Percentiles rank a stretch among this genome's conserved stretches.
Conservation (phyloP, 1,284 basidiomycete genomes). For the Mycena sp. region DNA sequence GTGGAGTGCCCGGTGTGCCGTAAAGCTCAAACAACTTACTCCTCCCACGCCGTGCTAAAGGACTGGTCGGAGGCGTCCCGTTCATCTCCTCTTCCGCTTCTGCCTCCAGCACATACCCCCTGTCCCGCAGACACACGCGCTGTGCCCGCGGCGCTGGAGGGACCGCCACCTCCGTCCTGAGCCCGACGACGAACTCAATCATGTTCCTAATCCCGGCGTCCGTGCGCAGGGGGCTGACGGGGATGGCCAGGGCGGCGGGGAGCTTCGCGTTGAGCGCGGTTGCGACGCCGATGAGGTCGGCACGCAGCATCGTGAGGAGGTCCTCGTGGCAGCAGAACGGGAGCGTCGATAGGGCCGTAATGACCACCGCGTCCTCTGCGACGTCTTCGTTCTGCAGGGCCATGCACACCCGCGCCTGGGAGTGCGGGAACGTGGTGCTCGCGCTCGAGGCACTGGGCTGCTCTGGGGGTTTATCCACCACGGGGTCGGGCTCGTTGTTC, state of each 20-base stretch:
- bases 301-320: conserved; percentile 61
- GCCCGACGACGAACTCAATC: conserved; percentile 62
- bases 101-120: conserved; percentile 15
- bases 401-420: conserved; percentile 35
- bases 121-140: conserved; percentile 6
- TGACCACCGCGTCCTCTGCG: conserved; percentile 60
- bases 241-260: conserved; percentile 56
- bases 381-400: conserved; percentile 62
- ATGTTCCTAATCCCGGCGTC: conserved; percentile 53
- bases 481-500: conserved; percentile 33
- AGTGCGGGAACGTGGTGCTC: neutral
- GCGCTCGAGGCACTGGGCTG: conserved; percentile 1
- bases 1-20: conserved; percentile 37
- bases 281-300: conserved; percentile 56
- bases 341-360: conserved; percentile 58
- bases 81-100: conserved; percentile 28
- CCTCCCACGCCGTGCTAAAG: conserved; percentile 35
- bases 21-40: conserved; percentile 26
- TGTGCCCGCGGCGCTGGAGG: conserved; percentile 37
- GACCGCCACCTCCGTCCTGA: conserved; percentile 42
- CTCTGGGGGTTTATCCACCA: conserved; percentile 33
- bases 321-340: conserved; percentile 74
- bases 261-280: conserved; percentile 56
- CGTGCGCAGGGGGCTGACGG: conserved; percentile 42
- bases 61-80: conserved; percentile 40